Evolutionary conservation across 225 moss, liverwort and hornwort species (phyloP).

Genomic region (Neckera pumila): DNA sequence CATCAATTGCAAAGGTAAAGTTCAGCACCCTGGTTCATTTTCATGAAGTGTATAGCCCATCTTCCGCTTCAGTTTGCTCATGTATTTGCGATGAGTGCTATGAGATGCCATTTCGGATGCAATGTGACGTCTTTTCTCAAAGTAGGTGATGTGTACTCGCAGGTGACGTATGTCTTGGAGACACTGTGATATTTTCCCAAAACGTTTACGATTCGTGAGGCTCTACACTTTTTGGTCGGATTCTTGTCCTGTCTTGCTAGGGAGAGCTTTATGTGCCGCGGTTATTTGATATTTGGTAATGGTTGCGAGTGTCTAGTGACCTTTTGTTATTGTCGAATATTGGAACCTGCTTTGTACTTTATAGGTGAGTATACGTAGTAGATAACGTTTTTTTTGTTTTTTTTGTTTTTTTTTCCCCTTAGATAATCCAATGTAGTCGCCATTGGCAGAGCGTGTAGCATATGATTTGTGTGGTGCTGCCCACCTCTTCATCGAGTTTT

Average conservation of each 20-base stretch:
- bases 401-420: too few species aligned
- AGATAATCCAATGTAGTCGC: not conserved
- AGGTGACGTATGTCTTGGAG: conserved; percentile 79
- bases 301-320: not conserved
- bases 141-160: not conserved
- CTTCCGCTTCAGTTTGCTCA: not conserved
- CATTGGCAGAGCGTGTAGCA: not conserved
- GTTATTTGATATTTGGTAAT: not conserved
- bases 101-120: not conserved
- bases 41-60: not conserved
- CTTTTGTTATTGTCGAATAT: not conserved
- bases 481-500: not conserved
- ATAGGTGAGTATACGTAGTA: not conserved
- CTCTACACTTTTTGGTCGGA: not conserved
- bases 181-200: conserved; percentile 58
- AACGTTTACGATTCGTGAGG: conserved; percentile 53
- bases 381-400: too few species aligned
- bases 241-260: not conserved
- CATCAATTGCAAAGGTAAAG: conserved; percentile 29
- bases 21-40: not conserved
- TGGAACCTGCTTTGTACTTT: not conserved
- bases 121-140: not conserved
- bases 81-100: not conserved
- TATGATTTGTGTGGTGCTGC: not conserved
- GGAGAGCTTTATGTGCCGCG: not conserved